These are phyloP conservation scores for Karstenula rhodostoma DNA, from an alignment of 2,329 filamentous ascomycete species.

Conservation along the genomic window DNA sequence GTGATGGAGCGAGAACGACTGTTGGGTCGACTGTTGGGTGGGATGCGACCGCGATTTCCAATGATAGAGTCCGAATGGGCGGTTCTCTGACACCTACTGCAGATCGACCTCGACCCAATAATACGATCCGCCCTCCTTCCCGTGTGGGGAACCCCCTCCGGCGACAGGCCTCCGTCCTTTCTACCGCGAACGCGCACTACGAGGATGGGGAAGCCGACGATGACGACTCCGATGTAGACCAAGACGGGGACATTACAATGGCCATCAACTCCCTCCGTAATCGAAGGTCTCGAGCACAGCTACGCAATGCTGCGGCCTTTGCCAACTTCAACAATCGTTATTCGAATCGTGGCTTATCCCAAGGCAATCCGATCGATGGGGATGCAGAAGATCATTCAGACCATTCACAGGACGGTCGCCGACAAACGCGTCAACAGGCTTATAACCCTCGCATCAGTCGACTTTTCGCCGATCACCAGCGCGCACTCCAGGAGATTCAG, in stretches of 20 bases:
- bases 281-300: constrained; percentile 45
- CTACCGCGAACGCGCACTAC: constrained; percentile 45
- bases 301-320: constrained; percentile 40
- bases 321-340: constrained; percentile 35
- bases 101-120: constrained; percentile 54
- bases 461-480: constrained; percentile 53
- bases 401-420: constrained; percentile 43
- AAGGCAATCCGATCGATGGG: constrained; percentile 36
- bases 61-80: constrained; percentile 54
- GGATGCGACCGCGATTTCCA: constrained; percentile 55
- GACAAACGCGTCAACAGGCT: constrained; percentile 41
- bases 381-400: constrained; percentile 52
- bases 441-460: constrained; percentile 53
- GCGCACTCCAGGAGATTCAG: constrained; percentile 46
- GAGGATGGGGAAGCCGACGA: constrained; percentile 54
- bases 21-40: constrained; percentile 58
- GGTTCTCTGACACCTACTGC: constrained; percentile 58
- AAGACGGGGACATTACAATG: constrained; percentile 49
- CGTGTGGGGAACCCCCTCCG: constrained; percentile 47
- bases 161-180: constrained; percentile 48
- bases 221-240: constrained; percentile 50
- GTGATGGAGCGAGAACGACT: constrained; percentile 54
- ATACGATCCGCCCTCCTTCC: constrained; percentile 50
- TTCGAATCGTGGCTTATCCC: constrained; percentile 33
- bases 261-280: constrained; percentile 44